Base-by-base conservation (phyloP, 2,329 filamentous ascomycete species). In the Botrytis fabae region DNA sequence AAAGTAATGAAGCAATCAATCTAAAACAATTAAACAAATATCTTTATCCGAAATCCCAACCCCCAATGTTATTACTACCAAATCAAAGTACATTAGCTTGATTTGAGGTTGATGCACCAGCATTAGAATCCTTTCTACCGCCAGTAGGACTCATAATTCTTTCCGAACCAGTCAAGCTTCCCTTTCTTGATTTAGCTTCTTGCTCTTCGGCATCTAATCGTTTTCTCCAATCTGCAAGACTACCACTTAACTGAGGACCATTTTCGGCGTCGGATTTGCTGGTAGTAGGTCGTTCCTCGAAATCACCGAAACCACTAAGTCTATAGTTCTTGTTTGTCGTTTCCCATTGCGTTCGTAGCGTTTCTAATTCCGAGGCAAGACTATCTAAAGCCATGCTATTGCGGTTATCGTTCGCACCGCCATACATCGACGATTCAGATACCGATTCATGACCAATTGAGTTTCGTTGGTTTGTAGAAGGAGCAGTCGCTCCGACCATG, bases 321-420 rank as follows among this genome's bases (percentile, higher is more conserved):
- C 96, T 92, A 82, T 98, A 98, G 79, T 93, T 97, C 83, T 97
- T 96, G 84, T 95, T 98, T 20, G 94, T 97, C 57, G 92, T 93
- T 83, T 98, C 94, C 96, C 96, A 99, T 79, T 98, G 95, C 70
- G 87, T 93, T 70, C 95, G 90, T 65, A 99, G 86, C 20, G 93
- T 92, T 81, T 99, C 96, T 12, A 99, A 89, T 84, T 99, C 96
- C 75, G 90, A 94, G 18, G 96, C 95, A 38, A 99, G 88, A 76
- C 92, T 96, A 82, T 99, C 96, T 32, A 99, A 87, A 4, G 95
- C 95, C 77, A 91, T 85, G 0, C 88, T 90, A 70, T 89, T 90
- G 68, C 90, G 87, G 76, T 87, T 86, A 20, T 73, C 71, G 35
- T 60, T 70, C 70, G 87, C 78, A 40, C 78, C 76, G 35, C 80